phyloP scores from a whole-genome alignment of 2,329 filamentous ascomycete genomes.

The Phyllosticta capitalensis region DNA sequence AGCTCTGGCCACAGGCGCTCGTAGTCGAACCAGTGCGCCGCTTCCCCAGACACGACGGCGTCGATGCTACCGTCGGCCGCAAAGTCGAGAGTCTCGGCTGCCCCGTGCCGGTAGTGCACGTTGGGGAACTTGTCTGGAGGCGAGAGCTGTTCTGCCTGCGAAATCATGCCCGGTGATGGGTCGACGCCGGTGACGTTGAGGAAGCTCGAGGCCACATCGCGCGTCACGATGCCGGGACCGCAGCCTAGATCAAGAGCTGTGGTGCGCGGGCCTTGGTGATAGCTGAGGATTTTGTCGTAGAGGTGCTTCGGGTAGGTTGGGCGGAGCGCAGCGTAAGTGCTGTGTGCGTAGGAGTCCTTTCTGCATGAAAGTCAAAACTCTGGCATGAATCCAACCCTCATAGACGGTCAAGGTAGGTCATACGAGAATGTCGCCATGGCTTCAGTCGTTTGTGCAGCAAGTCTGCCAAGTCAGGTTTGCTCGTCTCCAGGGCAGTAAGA shows the following conservation, averaged over 20 bases:
- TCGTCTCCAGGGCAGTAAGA: not conserved
- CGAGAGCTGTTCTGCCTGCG: slow-evolving; percentile 21
- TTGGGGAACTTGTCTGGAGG: slow-evolving; percentile 25
- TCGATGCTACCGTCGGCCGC: slow-evolving; percentile 44
- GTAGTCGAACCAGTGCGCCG: slow-evolving; percentile 60
- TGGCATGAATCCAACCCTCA: not conserved
- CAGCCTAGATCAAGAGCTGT: slow-evolving; percentile 51
- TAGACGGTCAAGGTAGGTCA: not conserved
- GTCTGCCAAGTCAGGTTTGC: not conserved
- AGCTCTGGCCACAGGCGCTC: slow-evolving; percentile 46
- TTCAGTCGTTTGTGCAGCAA: not conserved
- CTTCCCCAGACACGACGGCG: slow-evolving; percentile 42
- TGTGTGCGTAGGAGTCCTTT: slow-evolving; percentile 46
- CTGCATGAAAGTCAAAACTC: slow-evolving; percentile 23
- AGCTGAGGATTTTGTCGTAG: slow-evolving; percentile 45
- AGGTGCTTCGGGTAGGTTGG: slow-evolving; percentile 49
- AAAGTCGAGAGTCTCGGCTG: slow-evolving; percentile 47
- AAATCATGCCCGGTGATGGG: slow-evolving; percentile 47
- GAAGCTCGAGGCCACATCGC: slow-evolving; percentile 46
- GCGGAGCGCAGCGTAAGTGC: slow-evolving; percentile 51
- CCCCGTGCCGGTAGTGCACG: slow-evolving; percentile 41
- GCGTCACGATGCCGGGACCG: slow-evolving; percentile 50
- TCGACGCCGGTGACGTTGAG: slow-evolving; percentile 44
- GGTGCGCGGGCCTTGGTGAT: slow-evolving; percentile 37
- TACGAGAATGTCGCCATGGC: not conserved